phyloP scores from a whole-genome alignment of 306 rosid species.

The Cucumis sativus region Cucumber_9930_V3 NC_026661.2:15501501-15502000 shows the following conservation, averaged over 20 bases:
- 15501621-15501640: not conserved
- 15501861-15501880: constrained; percentile 92
- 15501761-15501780: not conserved
- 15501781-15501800: constrained; percentile 3
- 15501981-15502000: not conserved
- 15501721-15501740: constrained; percentile 84
- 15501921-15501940: not conserved
- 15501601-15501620: not conserved
- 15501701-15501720: constrained; percentile 84
- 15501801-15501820: not conserved
- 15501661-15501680: constrained; percentile 46
- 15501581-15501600: not conserved
- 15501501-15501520: not conserved
- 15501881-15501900: constrained; percentile 96
- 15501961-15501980: not conserved
- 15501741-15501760: constrained; percentile 89
- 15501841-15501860: constrained; percentile 97
- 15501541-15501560: not conserved
- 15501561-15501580: not conserved
- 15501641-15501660: not conserved
- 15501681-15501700: constrained; percentile 61
- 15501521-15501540: not conserved
- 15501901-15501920: constrained; percentile 61
- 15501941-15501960: not conserved
- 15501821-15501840: constrained; percentile 1